Conservation (phyloP, 176 grass and related monocot species). For the Thalia dealbata region DNA sequence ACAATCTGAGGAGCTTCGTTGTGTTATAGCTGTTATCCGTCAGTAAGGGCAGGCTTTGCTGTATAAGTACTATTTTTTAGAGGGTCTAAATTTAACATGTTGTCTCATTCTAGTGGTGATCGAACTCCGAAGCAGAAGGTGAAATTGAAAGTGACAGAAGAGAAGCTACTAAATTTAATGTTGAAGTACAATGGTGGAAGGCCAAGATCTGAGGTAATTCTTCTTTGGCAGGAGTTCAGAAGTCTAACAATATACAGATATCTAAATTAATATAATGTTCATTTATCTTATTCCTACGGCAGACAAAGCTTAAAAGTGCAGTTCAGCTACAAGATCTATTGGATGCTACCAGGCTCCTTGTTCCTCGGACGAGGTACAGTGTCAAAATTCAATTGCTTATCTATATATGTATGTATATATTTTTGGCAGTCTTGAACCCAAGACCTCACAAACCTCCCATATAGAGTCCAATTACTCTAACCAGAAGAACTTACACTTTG, state of each 20-base stretch:
- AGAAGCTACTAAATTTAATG: slow-evolving; percentile 93
- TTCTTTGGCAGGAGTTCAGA: background rate
- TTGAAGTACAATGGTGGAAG: slow-evolving; percentile 94
- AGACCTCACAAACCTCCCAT: no score
- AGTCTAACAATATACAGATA: slow-evolving; percentile 8
- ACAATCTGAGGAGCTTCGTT: slow-evolving; percentile 84
- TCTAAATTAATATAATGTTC: slow-evolving; percentile 13
- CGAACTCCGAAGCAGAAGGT: slow-evolving; percentile 98
- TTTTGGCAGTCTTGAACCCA: no score
- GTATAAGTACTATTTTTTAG: slow-evolving; percentile 14
- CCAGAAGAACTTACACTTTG: no score
- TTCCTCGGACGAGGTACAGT: slow-evolving; percentile 56
- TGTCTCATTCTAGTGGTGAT: slow-evolving; percentile 61
- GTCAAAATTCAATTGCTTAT: background rate
- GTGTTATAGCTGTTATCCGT: slow-evolving; percentile 86
- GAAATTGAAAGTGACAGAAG: slow-evolving; percentile 90
- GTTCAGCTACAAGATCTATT: slow-evolving; percentile 95
- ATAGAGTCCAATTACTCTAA: no score
- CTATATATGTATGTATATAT: no score
- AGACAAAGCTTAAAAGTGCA: slow-evolving; percentile 98
- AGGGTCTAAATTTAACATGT: slow-evolving; percentile 27
- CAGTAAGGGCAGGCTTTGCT: slow-evolving; percentile 63
- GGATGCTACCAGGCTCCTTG: slow-evolving; percentile 91
- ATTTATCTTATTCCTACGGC: slow-evolving; percentile 1
- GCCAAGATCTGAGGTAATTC: slow-evolving; percentile 46